phyloP scores from a whole-genome alignment of 306 rosid genomes.

The Trifolium dubium region DNA sequence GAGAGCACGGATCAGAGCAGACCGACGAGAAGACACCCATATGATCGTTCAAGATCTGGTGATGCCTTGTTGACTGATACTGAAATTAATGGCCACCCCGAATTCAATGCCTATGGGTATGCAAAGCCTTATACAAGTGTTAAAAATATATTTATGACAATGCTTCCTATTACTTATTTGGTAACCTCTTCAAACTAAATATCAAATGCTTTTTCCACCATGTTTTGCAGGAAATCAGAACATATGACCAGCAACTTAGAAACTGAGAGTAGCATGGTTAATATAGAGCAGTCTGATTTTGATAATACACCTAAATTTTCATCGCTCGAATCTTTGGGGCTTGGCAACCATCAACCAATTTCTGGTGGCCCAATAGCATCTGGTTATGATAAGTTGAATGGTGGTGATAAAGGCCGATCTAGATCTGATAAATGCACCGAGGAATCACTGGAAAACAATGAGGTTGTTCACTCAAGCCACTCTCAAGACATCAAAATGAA shows the following conservation, averaged over 20 bases:
- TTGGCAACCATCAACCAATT: conserved; percentile 39
- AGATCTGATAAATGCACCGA: conserved; percentile 43
- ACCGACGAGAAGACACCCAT: conserved; percentile 44
- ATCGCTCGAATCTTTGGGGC: conserved; percentile 40
- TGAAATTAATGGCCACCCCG: conserved; percentile 48
- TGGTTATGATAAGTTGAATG: conserved; percentile 41
- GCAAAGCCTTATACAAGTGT: conserved; percentile 35
- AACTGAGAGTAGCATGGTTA: conserved; percentile 32
- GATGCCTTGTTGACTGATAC: conserved; percentile 46
- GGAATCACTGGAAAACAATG: conserved; percentile 43
- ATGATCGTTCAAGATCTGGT: conserved; percentile 49
- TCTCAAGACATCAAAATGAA: conserved; percentile 52
- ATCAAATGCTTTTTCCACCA: conserved; percentile 27
- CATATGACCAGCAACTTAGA: conserved; percentile 40
- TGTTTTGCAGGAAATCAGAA: conserved; percentile 57
- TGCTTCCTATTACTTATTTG: conserved; percentile 17
- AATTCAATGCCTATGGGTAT: conserved; percentile 51
- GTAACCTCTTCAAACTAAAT: conserved; percentile 27
- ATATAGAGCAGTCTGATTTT: conserved; percentile 43
- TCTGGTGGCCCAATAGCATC: conserved; percentile 40
- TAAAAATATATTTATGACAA: conserved; percentile 28
- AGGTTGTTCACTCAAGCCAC: conserved; percentile 42
- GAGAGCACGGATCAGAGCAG: conserved; percentile 46
- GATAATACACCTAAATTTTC: conserved; percentile 44
- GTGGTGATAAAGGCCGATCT: conserved; percentile 41